Evolutionary conservation across 108 stramenopile genomes (phyloP).

Genomic region (Stephanodiscus minutulus): DNA sequence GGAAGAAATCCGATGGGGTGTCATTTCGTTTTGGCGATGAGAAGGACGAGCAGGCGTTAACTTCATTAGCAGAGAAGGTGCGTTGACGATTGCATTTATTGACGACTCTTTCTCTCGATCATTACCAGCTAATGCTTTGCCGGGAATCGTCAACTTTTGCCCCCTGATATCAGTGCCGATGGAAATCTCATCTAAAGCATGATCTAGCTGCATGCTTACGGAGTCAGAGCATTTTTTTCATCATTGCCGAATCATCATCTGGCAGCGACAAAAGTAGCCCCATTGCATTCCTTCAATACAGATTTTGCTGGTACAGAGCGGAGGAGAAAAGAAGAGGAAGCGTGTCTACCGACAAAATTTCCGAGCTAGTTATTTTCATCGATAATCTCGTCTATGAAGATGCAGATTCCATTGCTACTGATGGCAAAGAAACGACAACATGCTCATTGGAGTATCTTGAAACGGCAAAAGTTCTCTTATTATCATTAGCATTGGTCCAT

Average conservation of each 20-base stretch:
- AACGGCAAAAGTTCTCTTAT: constrained; percentile 39
- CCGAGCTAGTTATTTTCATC: constrained; percentile 64
- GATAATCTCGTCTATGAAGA: constrained; percentile 48
- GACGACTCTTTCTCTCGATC: neutral
- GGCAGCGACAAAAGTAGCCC: neutral
- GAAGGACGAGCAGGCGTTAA: constrained; percentile 21
- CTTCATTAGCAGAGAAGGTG: constrained; percentile 27
- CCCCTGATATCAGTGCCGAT: constrained; percentile 21
- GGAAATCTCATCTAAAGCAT: constrained; percentile 23
- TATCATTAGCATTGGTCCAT: constrained; percentile 68
- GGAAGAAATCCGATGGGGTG: constrained; percentile 14
- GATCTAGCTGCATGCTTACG: constrained; percentile 29
- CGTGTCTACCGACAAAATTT: constrained; percentile 32
- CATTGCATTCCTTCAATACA: constrained; percentile 46
- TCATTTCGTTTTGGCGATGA: constrained; percentile 28
- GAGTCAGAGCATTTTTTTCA: constrained; percentile 35
- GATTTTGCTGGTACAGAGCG: constrained; percentile 55
- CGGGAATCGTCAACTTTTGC: neutral
- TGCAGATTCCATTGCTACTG: constrained; percentile 4
- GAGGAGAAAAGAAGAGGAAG: constrained; percentile 31
- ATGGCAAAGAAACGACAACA: constrained; percentile 1
- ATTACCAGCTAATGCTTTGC: neutral
- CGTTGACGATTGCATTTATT: constrained; percentile 1
- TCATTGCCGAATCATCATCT: constrained; percentile 34
- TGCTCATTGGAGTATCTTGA: constrained; percentile 7